Evolutionary conservation across 768 basidiomycete species (phyloP).

Genomic region (Glaciozyma antarctica): DNA sequence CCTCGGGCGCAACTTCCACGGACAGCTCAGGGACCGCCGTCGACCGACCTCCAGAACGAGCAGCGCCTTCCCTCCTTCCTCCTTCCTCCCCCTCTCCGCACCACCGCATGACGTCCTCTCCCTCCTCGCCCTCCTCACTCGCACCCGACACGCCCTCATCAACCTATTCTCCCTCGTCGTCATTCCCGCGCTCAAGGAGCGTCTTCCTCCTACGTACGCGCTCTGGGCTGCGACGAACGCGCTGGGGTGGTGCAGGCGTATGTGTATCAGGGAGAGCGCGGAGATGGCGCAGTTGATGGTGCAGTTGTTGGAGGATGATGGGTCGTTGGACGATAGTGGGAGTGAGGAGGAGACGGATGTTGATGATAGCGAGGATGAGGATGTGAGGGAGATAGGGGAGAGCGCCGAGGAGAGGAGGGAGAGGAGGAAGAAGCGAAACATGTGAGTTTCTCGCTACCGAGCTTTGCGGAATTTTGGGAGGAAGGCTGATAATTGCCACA

Average conservation of each 20-base stretch:
- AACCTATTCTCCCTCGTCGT: constrained; percentile 11
- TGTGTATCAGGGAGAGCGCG: background rate
- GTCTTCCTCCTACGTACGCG: background rate
- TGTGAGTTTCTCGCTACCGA: too few species aligned
- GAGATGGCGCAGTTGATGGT: constrained; percentile 11
- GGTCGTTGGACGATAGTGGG: background rate
- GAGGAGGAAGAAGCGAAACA: constrained; percentile 1
- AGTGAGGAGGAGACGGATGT: background rate
- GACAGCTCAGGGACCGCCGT: constrained; percentile 1
- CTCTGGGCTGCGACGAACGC: constrained; percentile 11
- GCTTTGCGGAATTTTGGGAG: too few species aligned
- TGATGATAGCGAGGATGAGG: background rate
- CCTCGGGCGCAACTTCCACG: background rate
- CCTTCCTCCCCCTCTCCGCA: background rate
- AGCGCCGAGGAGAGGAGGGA: background rate
- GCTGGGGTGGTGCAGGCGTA: constrained; percentile 8
- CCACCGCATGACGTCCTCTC: constrained; percentile 15
- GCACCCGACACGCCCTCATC: constrained; percentile 8
- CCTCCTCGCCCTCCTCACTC: background rate
- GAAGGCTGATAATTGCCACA: background rate
- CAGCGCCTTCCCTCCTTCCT: background rate
- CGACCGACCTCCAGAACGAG: background rate
- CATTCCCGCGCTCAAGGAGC: constrained; percentile 1
- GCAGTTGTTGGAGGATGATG: constrained; percentile 21
- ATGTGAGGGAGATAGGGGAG: background rate